Evolutionary conservation across 768 basidiomycete genomes (phyloP).

Genomic region (Mycena vitilis): DNA sequence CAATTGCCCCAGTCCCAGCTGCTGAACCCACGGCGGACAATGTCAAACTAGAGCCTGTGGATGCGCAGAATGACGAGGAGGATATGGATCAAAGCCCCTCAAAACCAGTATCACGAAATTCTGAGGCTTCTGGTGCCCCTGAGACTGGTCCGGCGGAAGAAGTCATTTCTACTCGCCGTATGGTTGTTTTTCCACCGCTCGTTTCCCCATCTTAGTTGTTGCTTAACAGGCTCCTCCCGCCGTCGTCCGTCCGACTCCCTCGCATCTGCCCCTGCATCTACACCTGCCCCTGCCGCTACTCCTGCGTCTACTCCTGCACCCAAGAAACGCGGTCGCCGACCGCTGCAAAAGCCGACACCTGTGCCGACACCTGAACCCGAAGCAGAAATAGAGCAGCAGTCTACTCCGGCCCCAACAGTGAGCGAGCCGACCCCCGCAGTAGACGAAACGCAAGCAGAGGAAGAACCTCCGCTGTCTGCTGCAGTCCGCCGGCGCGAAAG

Average conservation of each 20-base stretch:
- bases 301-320: slow-evolving; percentile 38
- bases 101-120: slow-evolving; percentile 25
- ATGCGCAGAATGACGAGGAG: slow-evolving; percentile 7
- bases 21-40: slow-evolving; percentile 9
- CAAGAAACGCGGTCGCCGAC: slow-evolving; percentile 43
- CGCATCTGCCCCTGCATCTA: slow-evolving; percentile 37
- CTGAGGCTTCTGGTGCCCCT: slow-evolving; percentile 10
- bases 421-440: slow-evolving; percentile 26
- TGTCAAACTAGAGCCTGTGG: slow-evolving; percentile 8
- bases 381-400: slow-evolving; percentile 46
- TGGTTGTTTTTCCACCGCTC: neutral
- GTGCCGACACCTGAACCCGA: slow-evolving; percentile 38
- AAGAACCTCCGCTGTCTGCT: slow-evolving; percentile 32
- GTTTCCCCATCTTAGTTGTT: slow-evolving; percentile 1
- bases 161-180: slow-evolving; percentile 33
- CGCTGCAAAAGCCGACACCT: slow-evolving; percentile 37
- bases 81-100: slow-evolving; percentile 12
- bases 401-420: slow-evolving; percentile 41
- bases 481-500: slow-evolving; percentile 31
- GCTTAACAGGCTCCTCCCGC: slow-evolving; percentile 51
- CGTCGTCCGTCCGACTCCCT: slow-evolving; percentile 51
- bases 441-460: slow-evolving; percentile 28
- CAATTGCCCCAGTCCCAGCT: neutral
- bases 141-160: slow-evolving; percentile 18
- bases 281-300: slow-evolving; percentile 42